Evolutionary conservation across 805 yeast species (phyloP).

Genomic region (Cyberlindnera meyerae): DNA sequence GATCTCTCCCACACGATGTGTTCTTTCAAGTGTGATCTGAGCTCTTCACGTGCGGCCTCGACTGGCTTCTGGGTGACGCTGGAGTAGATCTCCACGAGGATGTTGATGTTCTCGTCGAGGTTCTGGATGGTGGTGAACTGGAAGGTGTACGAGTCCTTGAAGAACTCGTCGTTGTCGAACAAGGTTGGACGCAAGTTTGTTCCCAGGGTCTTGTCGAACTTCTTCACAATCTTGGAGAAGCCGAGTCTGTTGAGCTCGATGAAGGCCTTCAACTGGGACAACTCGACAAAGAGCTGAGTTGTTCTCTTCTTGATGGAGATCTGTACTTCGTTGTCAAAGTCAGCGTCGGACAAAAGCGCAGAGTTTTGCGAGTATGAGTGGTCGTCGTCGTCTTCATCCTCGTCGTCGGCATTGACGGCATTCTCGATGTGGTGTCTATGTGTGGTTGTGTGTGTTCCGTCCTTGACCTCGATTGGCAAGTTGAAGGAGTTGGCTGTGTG

Average conservation of each 20-base stretch:
- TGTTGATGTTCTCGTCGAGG: slow-evolving; percentile 51
- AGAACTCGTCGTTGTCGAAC: slow-evolving; percentile 40
- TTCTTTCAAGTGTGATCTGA: slow-evolving; percentile 67
- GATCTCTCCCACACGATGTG: slow-evolving; percentile 95
- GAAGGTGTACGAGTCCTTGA: slow-evolving; percentile 52
- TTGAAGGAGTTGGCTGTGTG: slow-evolving; percentile 19
- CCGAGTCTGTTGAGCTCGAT: slow-evolving; percentile 84
- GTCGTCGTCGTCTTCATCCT: slow-evolving; percentile 36
- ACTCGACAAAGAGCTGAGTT: slow-evolving; percentile 57
- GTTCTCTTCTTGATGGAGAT: slow-evolving; percentile 67
- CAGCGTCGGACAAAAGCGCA: slow-evolving; percentile 45
- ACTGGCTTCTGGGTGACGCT: slow-evolving; percentile 33
- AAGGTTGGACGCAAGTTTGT: slow-evolving; percentile 47
- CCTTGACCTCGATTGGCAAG: slow-evolving; percentile 17
- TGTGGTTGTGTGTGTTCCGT: background rate
- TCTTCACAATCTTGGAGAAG: slow-evolving; percentile 79
- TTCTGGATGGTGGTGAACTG: slow-evolving; percentile 37
- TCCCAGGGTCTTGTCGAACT: slow-evolving; percentile 77
- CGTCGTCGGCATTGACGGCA: slow-evolving; percentile 32
- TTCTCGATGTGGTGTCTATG: slow-evolving; percentile 20
- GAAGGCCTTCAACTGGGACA: slow-evolving; percentile 79
- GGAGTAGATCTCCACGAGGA: slow-evolving; percentile 51
- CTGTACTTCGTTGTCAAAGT: slow-evolving; percentile 46
- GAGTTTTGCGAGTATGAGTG: slow-evolving; percentile 40
- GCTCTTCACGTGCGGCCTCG: slow-evolving; percentile 42